Evolutionary conservation across 768 basidiomycete species (phyloP), one percentile per base, ranked within the genome.

Genomic region (Mycena albidolilacea): DNA sequence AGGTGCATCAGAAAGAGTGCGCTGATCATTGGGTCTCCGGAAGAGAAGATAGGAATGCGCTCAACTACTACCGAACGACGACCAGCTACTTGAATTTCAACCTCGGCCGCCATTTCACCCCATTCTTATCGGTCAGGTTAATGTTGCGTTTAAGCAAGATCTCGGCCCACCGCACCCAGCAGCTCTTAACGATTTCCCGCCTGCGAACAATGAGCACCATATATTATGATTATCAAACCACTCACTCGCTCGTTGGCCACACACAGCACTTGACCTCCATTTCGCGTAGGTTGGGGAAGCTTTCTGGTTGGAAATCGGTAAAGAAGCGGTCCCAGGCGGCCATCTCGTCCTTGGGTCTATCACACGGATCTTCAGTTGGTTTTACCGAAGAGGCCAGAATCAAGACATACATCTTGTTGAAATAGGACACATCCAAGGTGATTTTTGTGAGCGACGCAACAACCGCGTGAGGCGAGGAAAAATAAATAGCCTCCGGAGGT

Each of bases 231-330:
- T 10, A 10, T 10, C 37, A 37, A 5, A 38, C 57, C 21, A 8
- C 30, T 30, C n/a, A 74, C 73, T 74, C 69, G 64, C 1, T 74
- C 19, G 43, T 74, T 12, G 69, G 73, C 73, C 69, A 74, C 48
- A 21, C 23, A 37, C 38, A 66, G 37, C 21, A 44, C 21, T 8
- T 61, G 48, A 70, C n/a, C 23, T 58, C 14, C 14, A 70, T 67
- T 63, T 74, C 64, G 7, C 46, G 58, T 44, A 74, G 50, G 21
- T 37, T 70, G 5, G 73, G 69, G n/a, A 67, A 61, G 14, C 17
- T 19, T 52, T 7, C 35, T 21, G 64, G 57, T 15, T 64, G 12
- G 8, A 69, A 69, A 0, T 14, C 4, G 14, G 3, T 21, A 17
- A 74, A 67, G 58, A 70, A 74, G 11, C 3, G 0, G 17, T 69